A percentile compares a stretch with the other conserved stretches of the same genome.
Conservation (phyloP, 2,329 filamentous ascomycete genomes). For the Scedosporium aurantiacum region DNA sequence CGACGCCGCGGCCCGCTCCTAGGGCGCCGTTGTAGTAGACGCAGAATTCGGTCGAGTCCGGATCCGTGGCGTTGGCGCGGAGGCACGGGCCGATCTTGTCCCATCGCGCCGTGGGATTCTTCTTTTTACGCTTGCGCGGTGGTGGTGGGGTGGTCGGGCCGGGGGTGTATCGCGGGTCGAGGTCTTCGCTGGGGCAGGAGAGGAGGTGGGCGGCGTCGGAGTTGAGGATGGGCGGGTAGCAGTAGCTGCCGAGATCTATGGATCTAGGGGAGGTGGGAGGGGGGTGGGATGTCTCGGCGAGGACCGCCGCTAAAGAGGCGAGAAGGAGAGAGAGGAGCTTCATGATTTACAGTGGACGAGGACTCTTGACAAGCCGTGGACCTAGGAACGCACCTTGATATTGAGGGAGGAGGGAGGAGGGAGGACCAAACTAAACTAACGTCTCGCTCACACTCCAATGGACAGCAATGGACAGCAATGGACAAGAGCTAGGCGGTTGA, state of each 20-base stretch:
- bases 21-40: conserved; percentile 24
- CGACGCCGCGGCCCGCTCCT: conserved; percentile 25
- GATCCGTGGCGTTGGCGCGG: neutral
- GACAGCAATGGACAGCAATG: neutral
- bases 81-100: neutral
- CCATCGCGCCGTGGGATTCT: neutral
- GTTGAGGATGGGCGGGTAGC: neutral
- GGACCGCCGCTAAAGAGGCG: neutral
- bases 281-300: neutral
- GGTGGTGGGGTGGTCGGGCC: neutral
- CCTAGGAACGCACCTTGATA: too few species aligned
- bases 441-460: too few species aligned
- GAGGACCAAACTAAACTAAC: too few species aligned
- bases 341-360: too few species aligned
- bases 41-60: conserved; percentile 14
- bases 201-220: neutral
- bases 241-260: neutral
- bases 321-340: neutral
- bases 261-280: neutral
- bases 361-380: too few species aligned
- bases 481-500: too few species aligned
- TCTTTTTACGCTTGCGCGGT: neutral
- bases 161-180: neutral
- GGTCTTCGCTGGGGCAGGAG: neutral
- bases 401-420: too few species aligned